Conservation (phyloP, 805 yeast genomes). For the Wickerhamomyces pijperi region DNA sequence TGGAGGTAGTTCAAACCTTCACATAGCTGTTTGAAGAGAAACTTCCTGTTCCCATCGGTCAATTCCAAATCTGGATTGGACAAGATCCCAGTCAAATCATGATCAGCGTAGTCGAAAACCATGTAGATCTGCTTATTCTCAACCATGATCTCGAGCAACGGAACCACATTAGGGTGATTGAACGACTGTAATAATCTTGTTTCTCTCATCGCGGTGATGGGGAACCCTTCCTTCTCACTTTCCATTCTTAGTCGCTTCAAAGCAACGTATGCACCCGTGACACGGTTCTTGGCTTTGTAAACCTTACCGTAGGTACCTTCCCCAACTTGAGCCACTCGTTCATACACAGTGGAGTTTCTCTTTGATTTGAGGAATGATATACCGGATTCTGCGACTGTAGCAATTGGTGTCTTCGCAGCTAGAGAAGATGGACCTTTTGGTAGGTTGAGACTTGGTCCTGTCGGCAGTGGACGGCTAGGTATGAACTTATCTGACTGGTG, state of each 20-base stretch:
- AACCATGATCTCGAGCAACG: conserved; percentile 82
- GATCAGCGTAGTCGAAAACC: conserved; percentile 90
- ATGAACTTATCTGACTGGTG: no score
- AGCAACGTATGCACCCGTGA: conserved; percentile 71
- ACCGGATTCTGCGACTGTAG: background rate
- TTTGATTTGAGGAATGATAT: conserved; percentile 14
- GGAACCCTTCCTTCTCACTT: conserved; percentile 87
- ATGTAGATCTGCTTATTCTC: conserved; percentile 64
- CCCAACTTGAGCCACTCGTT: conserved; percentile 83
- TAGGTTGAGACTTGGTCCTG: conserved; percentile 1
- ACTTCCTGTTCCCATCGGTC: conserved; percentile 54
- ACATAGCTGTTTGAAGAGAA: conserved; percentile 51
- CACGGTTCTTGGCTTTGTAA: conserved; percentile 67
- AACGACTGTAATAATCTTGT: conserved; percentile 75
- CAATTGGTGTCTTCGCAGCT: background rate
- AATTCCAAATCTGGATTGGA: conserved; percentile 62
- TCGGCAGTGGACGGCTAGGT: conserved; percentile 1
- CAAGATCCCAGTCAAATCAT: conserved; percentile 82
- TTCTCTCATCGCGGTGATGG: conserved; percentile 91
- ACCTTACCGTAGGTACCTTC: conserved; percentile 98
- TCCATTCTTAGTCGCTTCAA: conserved; percentile 77
- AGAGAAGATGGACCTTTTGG: background rate
- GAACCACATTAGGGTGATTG: conserved; percentile 72
- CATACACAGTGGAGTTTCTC: conserved; percentile 31
- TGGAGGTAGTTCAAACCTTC: conserved; percentile 65